Evolutionary conservation across 2,329 filamentous ascomycete species (phyloP), one percentile per base, ranked within the genome.

Genomic region (Paracoccidioides brasiliensis): DNA sequence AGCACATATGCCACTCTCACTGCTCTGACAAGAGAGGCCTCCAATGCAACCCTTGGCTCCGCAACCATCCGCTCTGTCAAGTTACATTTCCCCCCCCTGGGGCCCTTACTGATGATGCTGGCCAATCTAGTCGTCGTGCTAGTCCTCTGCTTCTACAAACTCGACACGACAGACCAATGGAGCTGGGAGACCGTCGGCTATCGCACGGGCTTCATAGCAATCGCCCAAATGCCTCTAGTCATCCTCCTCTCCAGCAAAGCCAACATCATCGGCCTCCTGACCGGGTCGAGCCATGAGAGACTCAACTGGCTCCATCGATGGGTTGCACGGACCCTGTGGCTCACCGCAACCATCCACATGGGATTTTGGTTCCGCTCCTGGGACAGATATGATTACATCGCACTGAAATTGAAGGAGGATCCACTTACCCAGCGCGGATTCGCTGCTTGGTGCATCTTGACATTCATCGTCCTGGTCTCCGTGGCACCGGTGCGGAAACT

Each of bases 181-280:
- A 69, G 71, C 44, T 80, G 76, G 71, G 80, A 83, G 61, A 69
- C 75, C 48, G 74, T 83, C 55, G 80, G 76, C 10, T 82, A 80
- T 61, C 74, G 79, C 37, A 76, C 75, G 4, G 79, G 77, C 4
- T 78, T 76, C 55, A 70, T 81, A 45, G 72, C 77, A 10, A 69
- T 80, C 49, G 69, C 72, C 8, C 79, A 81, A 60, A 60, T 81
- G 3, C 79, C 79, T 1, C 64, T 81, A n/a, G 70, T 81, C 53
- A 77, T 80, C 60, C 67, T 81, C 9, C 72, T 81, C 40, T 73
- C 78, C 0, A 77, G 77, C 8, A 79, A 79, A 65, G 75, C 76
- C 56, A 82, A 80, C 60, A 70, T 81, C 44, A 72, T 79, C 57
- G 76, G 73, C 7, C 63, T 72, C 14, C 57, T 78, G 14, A 74